phyloP scores from a whole-genome alignment of 2,329 filamentous ascomycete genomes.

The Gremmenia infestans region DNA sequence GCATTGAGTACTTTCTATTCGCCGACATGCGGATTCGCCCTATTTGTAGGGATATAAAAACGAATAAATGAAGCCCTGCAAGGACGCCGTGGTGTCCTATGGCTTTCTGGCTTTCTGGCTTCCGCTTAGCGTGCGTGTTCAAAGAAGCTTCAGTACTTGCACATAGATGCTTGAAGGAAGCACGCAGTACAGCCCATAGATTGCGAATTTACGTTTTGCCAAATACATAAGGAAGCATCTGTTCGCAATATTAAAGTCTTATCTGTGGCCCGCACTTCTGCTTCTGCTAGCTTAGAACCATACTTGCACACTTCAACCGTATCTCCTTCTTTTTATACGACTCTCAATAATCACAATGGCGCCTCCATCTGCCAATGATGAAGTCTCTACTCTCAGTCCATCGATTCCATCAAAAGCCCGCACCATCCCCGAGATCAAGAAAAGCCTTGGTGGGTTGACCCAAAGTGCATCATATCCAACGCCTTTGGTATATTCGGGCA shows the following conservation, averaged over 20 bases:
- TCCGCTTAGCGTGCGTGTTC: background rate
- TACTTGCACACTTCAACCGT: background rate
- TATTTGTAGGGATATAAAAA: background rate
- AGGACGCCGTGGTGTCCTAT: background rate
- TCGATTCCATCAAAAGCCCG: background rate
- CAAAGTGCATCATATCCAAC: background rate
- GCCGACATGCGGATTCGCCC: background rate
- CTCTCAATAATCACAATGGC: background rate
- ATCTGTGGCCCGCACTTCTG: background rate
- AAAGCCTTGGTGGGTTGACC: background rate
- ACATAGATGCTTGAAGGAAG: background rate
- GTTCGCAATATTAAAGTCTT: no score
- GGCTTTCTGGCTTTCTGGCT: background rate
- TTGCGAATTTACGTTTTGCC: background rate
- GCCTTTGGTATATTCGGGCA: constrained; percentile 26
- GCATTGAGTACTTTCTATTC: background rate
- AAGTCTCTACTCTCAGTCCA: background rate
- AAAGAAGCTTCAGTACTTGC: background rate
- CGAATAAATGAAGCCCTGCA: background rate
- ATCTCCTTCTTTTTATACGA: background rate
- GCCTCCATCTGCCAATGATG: background rate
- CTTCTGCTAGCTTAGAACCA: background rate
- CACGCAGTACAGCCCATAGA: background rate
- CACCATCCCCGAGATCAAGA: background rate
- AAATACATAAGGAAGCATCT: background rate